phyloP scores from a whole-genome alignment of 164 flowering plant genomes.

The Macadamia tetraphylla region DNA sequence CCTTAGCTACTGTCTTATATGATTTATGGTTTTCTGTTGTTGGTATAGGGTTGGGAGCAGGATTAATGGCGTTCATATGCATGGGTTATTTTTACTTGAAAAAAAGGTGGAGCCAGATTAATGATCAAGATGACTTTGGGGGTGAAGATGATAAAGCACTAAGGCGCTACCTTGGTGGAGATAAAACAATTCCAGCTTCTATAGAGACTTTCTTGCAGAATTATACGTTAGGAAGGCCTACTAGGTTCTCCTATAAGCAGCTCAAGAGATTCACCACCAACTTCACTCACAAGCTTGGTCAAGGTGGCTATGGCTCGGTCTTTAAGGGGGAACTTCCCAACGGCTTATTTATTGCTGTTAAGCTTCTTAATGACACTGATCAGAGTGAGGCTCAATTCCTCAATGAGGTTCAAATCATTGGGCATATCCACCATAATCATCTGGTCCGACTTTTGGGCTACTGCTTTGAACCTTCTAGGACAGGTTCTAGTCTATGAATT shows the following conservation, averaged over 20 bases:
- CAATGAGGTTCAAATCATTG: slow-evolving; percentile 10
- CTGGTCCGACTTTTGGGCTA: slow-evolving; percentile 9
- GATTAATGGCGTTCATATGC: not conserved
- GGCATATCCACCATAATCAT: slow-evolving; percentile 10
- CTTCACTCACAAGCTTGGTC: slow-evolving; percentile 6
- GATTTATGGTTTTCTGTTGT: not conserved
- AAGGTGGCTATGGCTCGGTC: slow-evolving; percentile 11
- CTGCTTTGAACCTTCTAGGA: slow-evolving; percentile 1
- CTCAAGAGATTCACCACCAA: slow-evolving; percentile 6
- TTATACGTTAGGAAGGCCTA: not conserved
- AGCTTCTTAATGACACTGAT: not conserved
- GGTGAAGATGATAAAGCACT: slow-evolving; percentile 7
- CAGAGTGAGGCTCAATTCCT: slow-evolving; percentile 9
- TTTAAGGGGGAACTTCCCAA: slow-evolving; percentile 8
- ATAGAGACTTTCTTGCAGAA: slow-evolving; percentile 10
- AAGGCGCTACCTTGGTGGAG: not conserved
- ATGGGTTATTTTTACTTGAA: not conserved
- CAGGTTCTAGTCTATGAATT: slow-evolving; percentile 6
- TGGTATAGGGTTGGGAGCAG: not conserved
- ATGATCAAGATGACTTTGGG: too few species aligned
- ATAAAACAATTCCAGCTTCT: not conserved
- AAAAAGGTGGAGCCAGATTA: not conserved
- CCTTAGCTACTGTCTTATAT: too few species aligned
- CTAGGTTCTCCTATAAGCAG: slow-evolving; percentile 6
- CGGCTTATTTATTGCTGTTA: not conserved